These are phyloP conservation scores for Phytophthora melonis DNA, from an alignment of 352 stramenopile genomes.

Conservation along the genomic window DNA sequence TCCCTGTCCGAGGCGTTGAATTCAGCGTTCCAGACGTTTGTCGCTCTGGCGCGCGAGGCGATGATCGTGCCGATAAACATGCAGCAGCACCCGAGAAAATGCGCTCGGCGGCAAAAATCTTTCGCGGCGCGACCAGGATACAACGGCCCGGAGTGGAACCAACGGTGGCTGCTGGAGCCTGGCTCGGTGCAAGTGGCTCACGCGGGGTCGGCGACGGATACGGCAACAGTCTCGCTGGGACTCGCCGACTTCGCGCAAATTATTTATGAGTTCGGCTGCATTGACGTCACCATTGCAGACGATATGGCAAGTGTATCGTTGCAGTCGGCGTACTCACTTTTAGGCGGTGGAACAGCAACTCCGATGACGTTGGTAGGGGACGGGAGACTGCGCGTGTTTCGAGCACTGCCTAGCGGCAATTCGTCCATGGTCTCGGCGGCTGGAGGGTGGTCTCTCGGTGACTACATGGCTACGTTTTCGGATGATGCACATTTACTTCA, in stretches of 20 bases:
- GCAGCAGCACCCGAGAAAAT: not conserved
- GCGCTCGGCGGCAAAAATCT: not conserved
- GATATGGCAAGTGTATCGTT: constrained; percentile 19
- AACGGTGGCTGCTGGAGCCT: constrained; percentile 24
- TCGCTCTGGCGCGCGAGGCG: constrained; percentile 9
- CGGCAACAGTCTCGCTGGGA: not conserved
- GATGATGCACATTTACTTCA: not conserved
- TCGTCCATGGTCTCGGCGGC: constrained; percentile 3
- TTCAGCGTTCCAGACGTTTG: constrained; percentile 15
- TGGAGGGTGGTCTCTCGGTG: constrained; percentile 5
- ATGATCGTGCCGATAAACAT: not conserved
- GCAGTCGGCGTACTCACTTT: constrained; percentile 12
- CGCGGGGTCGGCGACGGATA: not conserved
- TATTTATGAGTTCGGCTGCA: constrained; percentile 16
- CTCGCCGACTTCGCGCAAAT: constrained; percentile 4
- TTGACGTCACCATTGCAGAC: constrained; percentile 15
- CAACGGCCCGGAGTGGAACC: constrained; percentile 13
- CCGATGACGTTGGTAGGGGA: constrained; percentile 22
- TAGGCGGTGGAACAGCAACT: not conserved
- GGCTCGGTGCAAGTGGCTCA: constrained; percentile 10
- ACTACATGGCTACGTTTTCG: constrained; percentile 4
- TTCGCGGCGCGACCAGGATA: not conserved
- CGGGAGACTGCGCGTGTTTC: constrained; percentile 4
- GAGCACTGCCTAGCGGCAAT: constrained; percentile 2
- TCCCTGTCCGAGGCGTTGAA: constrained; percentile 6